Evolutionary conservation across 2,329 filamentous ascomycete genomes (phyloP).

Genomic region (Alternaria sp.): DNA sequence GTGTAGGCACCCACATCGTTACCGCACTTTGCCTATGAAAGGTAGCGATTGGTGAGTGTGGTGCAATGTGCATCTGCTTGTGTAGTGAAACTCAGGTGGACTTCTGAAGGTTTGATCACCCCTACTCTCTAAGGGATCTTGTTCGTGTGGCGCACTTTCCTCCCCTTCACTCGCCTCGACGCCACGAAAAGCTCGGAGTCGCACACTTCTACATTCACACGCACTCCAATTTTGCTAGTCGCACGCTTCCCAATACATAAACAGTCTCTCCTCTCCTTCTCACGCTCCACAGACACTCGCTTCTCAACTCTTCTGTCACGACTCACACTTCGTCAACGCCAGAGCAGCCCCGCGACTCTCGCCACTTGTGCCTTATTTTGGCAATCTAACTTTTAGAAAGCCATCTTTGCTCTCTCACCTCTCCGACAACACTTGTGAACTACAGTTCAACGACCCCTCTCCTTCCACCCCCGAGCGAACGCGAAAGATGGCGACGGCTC

Average conservation of each 20-base stretch:
- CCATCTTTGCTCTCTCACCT: background rate
- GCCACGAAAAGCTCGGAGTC: background rate
- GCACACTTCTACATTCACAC: background rate
- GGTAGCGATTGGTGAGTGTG: background rate
- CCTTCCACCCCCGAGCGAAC: background rate
- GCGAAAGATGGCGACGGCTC: background rate
- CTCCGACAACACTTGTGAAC: background rate
- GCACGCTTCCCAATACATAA: background rate
- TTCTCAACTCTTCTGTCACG: background rate
- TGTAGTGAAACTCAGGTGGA: background rate
- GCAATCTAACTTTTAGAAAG: background rate
- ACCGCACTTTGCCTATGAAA: background rate
- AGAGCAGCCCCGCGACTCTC: background rate
- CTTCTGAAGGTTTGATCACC: background rate
- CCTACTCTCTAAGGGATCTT: background rate
- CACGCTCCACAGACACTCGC: background rate
- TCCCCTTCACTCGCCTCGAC: constrained; percentile 9
- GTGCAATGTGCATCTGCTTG: background rate
- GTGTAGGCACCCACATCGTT: background rate
- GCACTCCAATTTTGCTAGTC: background rate
- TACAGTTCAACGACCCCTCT: background rate
- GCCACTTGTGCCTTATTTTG: background rate
- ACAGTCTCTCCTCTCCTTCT: background rate
- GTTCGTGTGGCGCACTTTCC: background rate
- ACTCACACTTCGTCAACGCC: background rate